Percentiles rank a stretch among this genome's conserved stretches.
Evolutionary conservation across 768 basidiomycete genomes (phyloP).

Genomic region (Rhizopogon roseolus): DNA sequence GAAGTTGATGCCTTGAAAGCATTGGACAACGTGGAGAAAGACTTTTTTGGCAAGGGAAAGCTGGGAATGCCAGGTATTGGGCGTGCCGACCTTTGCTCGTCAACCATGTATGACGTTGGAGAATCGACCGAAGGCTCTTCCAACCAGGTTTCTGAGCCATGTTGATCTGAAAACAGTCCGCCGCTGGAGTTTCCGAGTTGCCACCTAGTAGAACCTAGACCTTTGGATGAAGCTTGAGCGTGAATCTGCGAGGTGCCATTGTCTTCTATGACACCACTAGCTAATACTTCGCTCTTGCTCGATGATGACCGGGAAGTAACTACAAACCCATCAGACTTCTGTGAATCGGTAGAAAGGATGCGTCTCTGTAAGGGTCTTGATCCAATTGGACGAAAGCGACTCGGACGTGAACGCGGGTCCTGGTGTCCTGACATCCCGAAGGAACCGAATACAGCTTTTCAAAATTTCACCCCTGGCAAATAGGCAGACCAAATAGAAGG

Average conservation of each 20-base stretch:
- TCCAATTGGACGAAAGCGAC: neutral
- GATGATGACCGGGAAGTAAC: conserved; percentile 13
- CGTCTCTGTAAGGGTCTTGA: neutral
- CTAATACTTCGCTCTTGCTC: neutral
- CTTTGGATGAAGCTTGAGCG: conserved; percentile 1
- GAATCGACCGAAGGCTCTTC: conserved; percentile 6
- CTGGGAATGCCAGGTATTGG: neutral
- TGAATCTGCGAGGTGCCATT: neutral
- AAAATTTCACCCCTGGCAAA: neutral
- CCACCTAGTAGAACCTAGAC: neutral
- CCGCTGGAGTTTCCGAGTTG: neutral
- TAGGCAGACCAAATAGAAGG: no score
- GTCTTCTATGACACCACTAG: neutral
- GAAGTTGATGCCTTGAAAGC: conserved; percentile 4
- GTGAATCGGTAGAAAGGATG: conserved; percentile 1
- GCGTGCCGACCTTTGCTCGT: neutral
- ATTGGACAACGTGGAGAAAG: conserved; percentile 6
- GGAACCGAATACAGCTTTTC: neutral
- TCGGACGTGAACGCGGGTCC: neutral
- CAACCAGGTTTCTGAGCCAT: conserved; percentile 1
- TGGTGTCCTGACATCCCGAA: neutral
- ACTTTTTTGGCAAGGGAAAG: conserved; percentile 4
- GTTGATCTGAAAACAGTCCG: neutral
- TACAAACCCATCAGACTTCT: conserved; percentile 4
- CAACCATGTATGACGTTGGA: neutral